Percentiles rank a stretch among this genome's conserved stretches.
phyloP scores from a whole-genome alignment of 495 filamentous ascomycete species.

The Aspergillus avenaceus region DNA sequence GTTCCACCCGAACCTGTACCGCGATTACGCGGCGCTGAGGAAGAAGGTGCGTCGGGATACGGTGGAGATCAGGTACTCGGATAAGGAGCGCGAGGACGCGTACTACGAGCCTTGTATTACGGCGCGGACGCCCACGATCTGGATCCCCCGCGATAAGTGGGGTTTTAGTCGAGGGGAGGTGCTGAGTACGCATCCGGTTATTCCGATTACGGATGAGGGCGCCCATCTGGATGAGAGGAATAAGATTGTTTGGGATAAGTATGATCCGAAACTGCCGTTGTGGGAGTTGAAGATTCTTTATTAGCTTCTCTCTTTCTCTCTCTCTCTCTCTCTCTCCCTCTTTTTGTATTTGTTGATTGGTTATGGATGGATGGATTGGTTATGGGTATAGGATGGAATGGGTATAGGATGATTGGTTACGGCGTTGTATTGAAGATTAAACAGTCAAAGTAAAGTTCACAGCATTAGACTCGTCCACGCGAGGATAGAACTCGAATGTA shows the following conservation, averaged over 20 bases:
- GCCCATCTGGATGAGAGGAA: slow-evolving; percentile 62
- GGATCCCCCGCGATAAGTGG: slow-evolving; percentile 66
- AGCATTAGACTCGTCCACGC: slow-evolving; percentile 35
- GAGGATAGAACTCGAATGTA: slow-evolving; percentile 50
- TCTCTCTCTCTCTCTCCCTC: too few species aligned
- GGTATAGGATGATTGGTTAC: not conserved
- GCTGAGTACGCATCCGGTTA: slow-evolving; percentile 47
- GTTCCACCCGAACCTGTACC: slow-evolving; percentile 72
- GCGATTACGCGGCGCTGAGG: slow-evolving; percentile 64
- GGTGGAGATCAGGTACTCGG: slow-evolving; percentile 47
- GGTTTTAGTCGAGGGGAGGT: slow-evolving; percentile 62
- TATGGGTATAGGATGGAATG: not conserved
- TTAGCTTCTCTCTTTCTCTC: too few species aligned
- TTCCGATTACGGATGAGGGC: slow-evolving; percentile 58
- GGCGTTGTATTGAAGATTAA: slow-evolving; percentile 7
- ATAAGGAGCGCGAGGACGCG: slow-evolving; percentile 52
- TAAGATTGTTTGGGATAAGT: slow-evolving; percentile 55
- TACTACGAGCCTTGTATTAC: slow-evolving; percentile 68
- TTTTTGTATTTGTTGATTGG: not conserved
- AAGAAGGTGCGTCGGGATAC: slow-evolving; percentile 61
- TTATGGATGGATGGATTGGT: not conserved
- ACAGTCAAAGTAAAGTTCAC: slow-evolving; percentile 47
- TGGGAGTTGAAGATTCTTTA: slow-evolving; percentile 38
- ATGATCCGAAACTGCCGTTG: slow-evolving; percentile 37
- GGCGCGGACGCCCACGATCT: slow-evolving; percentile 54